Evolutionary conservation across 768 basidiomycete genomes (phyloP).

Genomic region (Boletus vinaceobasis): DNA sequence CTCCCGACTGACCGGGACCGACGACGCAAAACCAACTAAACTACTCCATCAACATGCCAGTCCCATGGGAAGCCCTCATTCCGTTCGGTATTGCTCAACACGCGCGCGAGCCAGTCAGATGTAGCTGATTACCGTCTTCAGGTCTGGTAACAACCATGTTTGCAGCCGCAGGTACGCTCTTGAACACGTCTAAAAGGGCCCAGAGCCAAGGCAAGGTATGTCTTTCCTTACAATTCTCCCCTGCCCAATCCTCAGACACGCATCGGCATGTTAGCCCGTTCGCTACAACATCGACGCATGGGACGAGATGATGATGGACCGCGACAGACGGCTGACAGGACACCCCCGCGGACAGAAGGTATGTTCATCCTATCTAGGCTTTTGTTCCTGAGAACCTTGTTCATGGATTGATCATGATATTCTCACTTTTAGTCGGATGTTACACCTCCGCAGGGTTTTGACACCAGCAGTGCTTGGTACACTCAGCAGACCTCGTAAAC

Average conservation of each 20-base stretch:
- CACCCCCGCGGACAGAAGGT: conserved; percentile 84
- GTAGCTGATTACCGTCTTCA: conserved; percentile 29
- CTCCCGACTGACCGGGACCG: not conserved
- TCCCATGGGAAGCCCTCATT: conserved; percentile 96
- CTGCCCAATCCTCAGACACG: not conserved
- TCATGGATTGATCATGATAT: not conserved
- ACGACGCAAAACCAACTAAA: not conserved
- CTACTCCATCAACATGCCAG: conserved; percentile 64
- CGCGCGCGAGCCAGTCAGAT: not conserved
- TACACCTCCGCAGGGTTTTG: conserved; percentile 64
- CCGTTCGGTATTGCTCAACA: conserved; percentile 66
- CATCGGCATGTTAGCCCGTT: conserved; percentile 52
- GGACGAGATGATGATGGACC: conserved; percentile 96
- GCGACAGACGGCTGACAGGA: conserved; percentile 86
- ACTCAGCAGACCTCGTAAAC: conserved; percentile 49
- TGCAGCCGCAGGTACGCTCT: conserved; percentile 83
- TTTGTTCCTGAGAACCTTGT: not conserved
- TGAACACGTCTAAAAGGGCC: conserved; percentile 70
- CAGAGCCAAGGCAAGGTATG: conserved; percentile 91
- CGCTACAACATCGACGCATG: conserved; percentile 84
- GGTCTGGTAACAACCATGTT: conserved; percentile 87
- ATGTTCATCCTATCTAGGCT: conserved; percentile 28
- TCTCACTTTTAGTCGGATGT: conserved; percentile 53
- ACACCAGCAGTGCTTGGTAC: conserved; percentile 72
- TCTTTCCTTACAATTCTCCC: not conserved